Percentiles rank a stretch among this genome's conserved stretches.
Conservation (phyloP, 2,329 filamentous ascomycete genomes). For the Phialocephala subalpina region DNA sequence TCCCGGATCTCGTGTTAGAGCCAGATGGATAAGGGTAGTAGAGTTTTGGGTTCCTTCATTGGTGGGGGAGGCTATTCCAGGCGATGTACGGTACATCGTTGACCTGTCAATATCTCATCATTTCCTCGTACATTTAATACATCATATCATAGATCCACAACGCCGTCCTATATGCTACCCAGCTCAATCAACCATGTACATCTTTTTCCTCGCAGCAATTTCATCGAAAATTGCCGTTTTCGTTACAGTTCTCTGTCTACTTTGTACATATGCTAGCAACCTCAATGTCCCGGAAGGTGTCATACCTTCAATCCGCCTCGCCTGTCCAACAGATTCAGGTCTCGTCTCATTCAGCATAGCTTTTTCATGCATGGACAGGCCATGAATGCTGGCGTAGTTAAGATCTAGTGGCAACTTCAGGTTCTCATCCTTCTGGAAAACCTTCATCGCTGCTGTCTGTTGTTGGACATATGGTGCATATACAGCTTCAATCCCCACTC, state of each 20-base stretch:
- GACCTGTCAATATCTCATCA: too few species aligned
- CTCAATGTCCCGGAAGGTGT: constrained; percentile 67
- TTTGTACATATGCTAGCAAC: constrained; percentile 67
- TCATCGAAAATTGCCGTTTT: constrained; percentile 33
- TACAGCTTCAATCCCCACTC: constrained; percentile 81
- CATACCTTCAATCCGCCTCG: constrained; percentile 83
- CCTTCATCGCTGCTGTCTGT: constrained; percentile 71
- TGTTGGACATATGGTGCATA: constrained; percentile 88
- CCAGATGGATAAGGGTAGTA: too few species aligned
- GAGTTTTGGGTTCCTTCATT: too few species aligned
- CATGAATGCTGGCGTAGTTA: constrained; percentile 77
- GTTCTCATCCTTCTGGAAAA: constrained; percentile 79
- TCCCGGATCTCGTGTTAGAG: too few species aligned
- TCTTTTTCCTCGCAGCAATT: constrained; percentile 27
- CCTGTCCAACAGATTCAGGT: constrained; percentile 90
- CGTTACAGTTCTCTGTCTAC: constrained; percentile 27
- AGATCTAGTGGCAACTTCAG: constrained; percentile 76
- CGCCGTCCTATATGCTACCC: background rate
- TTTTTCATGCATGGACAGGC: constrained; percentile 83
- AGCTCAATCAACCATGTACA: constrained; percentile 24
- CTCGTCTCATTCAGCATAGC: constrained; percentile 71
- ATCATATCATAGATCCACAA: background rate
- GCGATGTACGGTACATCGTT: too few species aligned
- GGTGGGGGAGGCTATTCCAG: too few species aligned
- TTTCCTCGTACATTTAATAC: background rate